Conservation (phyloP, 768 basidiomycete species). For the Mycena epipterygia region DNA sequence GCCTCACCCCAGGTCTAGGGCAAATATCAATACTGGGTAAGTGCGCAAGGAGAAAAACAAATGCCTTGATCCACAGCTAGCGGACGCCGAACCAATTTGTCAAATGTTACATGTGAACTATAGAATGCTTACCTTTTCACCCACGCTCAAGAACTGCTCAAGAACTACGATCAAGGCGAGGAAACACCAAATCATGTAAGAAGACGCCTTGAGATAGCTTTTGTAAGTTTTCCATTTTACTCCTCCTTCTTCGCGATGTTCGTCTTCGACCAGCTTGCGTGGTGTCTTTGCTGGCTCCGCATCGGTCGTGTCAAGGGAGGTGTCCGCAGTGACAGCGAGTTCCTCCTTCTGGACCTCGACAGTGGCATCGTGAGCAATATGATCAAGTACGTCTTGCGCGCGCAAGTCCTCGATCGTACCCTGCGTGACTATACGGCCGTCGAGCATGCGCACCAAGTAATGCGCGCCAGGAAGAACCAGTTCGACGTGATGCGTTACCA, state of each 20-base stretch:
- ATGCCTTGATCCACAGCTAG: constrained; percentile 74
- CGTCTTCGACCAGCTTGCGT: constrained; percentile 83
- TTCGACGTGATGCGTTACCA: constrained; percentile 89
- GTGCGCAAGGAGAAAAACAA: neutral
- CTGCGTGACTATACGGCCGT: constrained; percentile 84
- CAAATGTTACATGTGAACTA: neutral
- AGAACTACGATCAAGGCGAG: constrained; percentile 64
- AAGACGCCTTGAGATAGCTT: constrained; percentile 81
- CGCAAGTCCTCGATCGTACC: constrained; percentile 78
- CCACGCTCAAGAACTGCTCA: constrained; percentile 61
- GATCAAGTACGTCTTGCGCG: constrained; percentile 71
- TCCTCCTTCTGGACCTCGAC: constrained; percentile 65
- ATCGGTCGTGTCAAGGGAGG: constrained; percentile 38
- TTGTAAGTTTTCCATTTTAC: constrained; percentile 85
- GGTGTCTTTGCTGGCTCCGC: constrained; percentile 69
- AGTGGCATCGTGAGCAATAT: constrained; percentile 68
- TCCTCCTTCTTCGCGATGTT: constrained; percentile 79
- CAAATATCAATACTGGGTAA: neutral
- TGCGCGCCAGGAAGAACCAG: constrained; percentile 83
- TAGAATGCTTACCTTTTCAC: constrained; percentile 60
- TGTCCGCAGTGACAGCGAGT: constrained; percentile 48
- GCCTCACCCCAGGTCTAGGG: constrained; percentile 33
- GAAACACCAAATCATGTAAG: constrained; percentile 77
- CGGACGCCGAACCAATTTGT: neutral
- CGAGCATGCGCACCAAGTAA: constrained; percentile 84